Conservation (phyloP, 78 protist genomes). For the Bodo saltans region DNA sequence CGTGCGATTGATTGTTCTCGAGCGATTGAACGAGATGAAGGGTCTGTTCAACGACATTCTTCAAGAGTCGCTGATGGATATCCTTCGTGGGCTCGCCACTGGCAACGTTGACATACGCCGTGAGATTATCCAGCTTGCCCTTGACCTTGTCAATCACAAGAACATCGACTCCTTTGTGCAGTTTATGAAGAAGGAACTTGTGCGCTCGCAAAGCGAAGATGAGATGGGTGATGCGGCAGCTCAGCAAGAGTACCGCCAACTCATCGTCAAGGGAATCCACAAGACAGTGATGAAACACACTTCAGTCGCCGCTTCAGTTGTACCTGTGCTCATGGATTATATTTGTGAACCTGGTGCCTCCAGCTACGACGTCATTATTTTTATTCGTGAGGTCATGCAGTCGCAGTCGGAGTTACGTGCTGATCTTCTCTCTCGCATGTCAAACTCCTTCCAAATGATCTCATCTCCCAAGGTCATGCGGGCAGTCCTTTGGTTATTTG, state of each 20-base stretch:
- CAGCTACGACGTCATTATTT: slow-evolving; percentile 67
- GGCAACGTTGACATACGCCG: slow-evolving; percentile 82
- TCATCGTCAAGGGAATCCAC: slow-evolving; percentile 81
- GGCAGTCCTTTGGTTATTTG: slow-evolving; percentile 79
- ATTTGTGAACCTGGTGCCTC: slow-evolving; percentile 51
- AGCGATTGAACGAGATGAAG: slow-evolving; percentile 65
- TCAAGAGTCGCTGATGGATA: slow-evolving; percentile 87
- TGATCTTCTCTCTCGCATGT: slow-evolving; percentile 42
- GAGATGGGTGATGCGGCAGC: slow-evolving; percentile 18
- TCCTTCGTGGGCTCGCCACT: slow-evolving; percentile 72
- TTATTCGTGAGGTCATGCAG: slow-evolving; percentile 76
- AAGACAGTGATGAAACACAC: slow-evolving; percentile 79
- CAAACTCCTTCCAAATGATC: slow-evolving; percentile 50
- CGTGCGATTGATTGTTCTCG: slow-evolving; percentile 86
- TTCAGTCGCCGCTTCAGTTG: slow-evolving; percentile 73
- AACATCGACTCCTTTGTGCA: slow-evolving; percentile 70
- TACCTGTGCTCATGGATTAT: slow-evolving; percentile 80
- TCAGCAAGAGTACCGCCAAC: slow-evolving; percentile 62
- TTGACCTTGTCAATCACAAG: slow-evolving; percentile 67
- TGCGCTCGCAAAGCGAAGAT: slow-evolving; percentile 44
- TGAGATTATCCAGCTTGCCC: slow-evolving; percentile 66
- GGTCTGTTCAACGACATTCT: slow-evolving; percentile 47
- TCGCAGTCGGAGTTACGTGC: slow-evolving; percentile 65
- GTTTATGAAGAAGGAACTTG: slow-evolving; percentile 82
- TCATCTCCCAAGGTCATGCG: slow-evolving; percentile 58